Conservation (phyloP, 768 basidiomycete species). For the Austroboletus festivus region DNA sequence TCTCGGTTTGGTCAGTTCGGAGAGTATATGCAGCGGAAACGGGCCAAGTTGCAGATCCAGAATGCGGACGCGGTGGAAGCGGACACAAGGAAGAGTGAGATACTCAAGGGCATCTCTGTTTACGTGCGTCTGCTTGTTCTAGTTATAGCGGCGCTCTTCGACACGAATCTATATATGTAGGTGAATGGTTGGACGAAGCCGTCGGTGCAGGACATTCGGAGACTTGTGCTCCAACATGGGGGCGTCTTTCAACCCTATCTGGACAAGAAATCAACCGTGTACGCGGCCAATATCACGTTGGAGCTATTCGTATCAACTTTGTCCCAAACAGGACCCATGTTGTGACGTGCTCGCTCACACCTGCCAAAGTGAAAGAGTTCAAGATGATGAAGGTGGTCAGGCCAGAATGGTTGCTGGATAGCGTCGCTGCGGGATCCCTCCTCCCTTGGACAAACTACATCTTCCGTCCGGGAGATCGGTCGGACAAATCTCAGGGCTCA, state of each 20-base stretch:
- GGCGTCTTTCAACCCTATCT: slow-evolving; percentile 84
- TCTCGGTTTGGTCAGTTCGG: slow-evolving; percentile 80
- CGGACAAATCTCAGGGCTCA: slow-evolving; percentile 49
- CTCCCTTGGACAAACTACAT: slow-evolving; percentile 81
- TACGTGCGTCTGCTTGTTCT: slow-evolving; percentile 59
- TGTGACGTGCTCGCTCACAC: slow-evolving; percentile 86
- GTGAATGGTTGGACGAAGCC: slow-evolving; percentile 90
- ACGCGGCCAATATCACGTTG: no score
- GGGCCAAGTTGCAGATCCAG: slow-evolving; percentile 86
- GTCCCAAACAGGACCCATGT: slow-evolving; percentile 70
- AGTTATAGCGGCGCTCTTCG: no score
- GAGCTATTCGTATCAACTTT: no score
- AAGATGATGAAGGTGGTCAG: slow-evolving; percentile 85
- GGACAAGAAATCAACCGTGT: slow-evolving; percentile 74
- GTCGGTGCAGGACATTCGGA: slow-evolving; percentile 78
- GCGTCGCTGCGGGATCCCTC: slow-evolving; percentile 60
- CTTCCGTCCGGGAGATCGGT: slow-evolving; percentile 47
- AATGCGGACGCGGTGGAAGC: slow-evolving; percentile 46
- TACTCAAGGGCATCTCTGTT: slow-evolving; percentile 75
- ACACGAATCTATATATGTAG: slow-evolving; percentile 45
- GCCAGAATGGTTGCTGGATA: slow-evolving; percentile 87
- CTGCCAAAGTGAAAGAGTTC: slow-evolving; percentile 86
- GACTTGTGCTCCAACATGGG: slow-evolving; percentile 78
- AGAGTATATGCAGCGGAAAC: slow-evolving; percentile 88
- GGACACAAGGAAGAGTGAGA: slow-evolving; percentile 36